These are phyloP conservation scores for Talaromyces ruber DNA, from an alignment of 495 filamentous ascomycete species.

Conservation along the genomic window DNA sequence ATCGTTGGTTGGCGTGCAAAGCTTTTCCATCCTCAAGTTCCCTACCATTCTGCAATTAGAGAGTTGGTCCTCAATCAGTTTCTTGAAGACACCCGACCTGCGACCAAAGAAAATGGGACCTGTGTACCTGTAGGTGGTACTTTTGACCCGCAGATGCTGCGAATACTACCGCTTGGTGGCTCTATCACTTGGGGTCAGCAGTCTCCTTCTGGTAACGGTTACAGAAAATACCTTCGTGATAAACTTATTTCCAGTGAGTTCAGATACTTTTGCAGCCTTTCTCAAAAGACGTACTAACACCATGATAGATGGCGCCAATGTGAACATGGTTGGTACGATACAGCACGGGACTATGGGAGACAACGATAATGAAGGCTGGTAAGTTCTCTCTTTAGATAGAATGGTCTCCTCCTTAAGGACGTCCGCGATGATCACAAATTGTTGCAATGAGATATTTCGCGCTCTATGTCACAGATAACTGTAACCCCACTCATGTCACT, in stretches of 20 bases:
- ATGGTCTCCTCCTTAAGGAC: neutral
- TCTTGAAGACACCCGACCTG: neutral
- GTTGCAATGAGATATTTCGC: too few species aligned
- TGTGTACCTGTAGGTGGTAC: too few species aligned
- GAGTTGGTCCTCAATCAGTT: conserved; percentile 1
- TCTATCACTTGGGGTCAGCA: neutral
- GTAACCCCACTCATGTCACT: too few species aligned
- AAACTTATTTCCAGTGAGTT: neutral
- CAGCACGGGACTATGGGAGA: neutral
- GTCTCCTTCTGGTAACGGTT: neutral
- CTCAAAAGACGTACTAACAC: too few species aligned
- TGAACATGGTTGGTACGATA: conserved; percentile 1
- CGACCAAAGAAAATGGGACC: neutral
- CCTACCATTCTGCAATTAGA: conserved; percentile 1
- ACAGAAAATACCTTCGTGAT: neutral
- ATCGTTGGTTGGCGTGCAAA: conserved; percentile 4
- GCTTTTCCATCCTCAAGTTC: conserved; percentile 9
- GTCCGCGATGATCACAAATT: neutral
- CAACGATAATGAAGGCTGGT: neutral
- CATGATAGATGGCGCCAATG: neutral
- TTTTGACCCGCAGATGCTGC: neutral
- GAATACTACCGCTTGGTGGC: neutral
- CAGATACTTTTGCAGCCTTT: too few species aligned
- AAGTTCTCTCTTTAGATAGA: neutral
- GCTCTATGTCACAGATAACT: too few species aligned